Base-by-base conservation (phyloP, 1,139 yeast genomes). In the Citeromyces hawaiiensis region DNA sequence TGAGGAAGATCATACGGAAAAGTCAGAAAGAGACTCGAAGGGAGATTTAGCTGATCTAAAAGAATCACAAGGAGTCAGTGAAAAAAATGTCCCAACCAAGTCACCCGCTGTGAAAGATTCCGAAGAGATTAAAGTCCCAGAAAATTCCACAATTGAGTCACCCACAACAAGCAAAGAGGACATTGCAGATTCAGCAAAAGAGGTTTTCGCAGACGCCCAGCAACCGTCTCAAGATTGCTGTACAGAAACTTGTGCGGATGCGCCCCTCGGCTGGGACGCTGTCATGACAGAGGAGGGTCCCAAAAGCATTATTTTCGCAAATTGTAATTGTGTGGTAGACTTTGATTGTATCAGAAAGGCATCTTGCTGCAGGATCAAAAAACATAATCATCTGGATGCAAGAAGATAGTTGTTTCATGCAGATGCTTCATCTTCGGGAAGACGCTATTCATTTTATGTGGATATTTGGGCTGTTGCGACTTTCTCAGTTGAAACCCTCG, bases 261-360 rank as follows among this genome's bases (percentile, higher is more conserved):
- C 15, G 4, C 17, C 15, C 3, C 34, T 30, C 11, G 34, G 17
- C 34, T 16, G 15, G 34, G 34, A 16, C 8, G 7, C 34, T 30
- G 34, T 30, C 34, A 30, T 30, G 34, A 30, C 34, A 5, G 17
- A 30, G 17, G 34, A 30, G 16, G 34, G 34, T 3, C 34, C 34
- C 11, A 30, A 13, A n/a, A 30, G 17, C 11, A 30, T 30, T 16
- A 30, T 30, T 6, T 30, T 30, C 10, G 16, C 34, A 7, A 17
- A 30, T 13, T 30, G 34, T 17, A 13, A 13, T 9, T 13, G 34
- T 30, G 15, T 30, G 34, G 34, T 30, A 8, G 34, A 16, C 17
- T 30, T 30, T 30, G 34, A n/a, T 4, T 13, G 15, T 16, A 30
- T 30, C 34, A 30, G 34, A 17, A 30, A 30, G 17, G 34, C 34